Conservation (phyloP, 768 basidiomycete species). For the Dentipellis fragilis region DNA sequence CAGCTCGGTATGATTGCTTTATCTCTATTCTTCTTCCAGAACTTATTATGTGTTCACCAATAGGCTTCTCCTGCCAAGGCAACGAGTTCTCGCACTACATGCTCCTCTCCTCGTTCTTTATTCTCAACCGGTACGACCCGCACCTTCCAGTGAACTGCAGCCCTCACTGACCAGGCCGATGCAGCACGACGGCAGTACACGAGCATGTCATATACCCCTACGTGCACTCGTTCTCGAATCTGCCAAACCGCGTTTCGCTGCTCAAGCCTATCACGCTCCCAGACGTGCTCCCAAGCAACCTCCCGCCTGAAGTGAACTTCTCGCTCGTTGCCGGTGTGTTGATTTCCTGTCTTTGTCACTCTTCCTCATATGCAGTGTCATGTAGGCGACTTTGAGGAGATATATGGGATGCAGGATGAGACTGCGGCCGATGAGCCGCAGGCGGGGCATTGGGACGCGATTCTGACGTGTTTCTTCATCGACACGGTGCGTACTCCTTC, state of each 20-base stretch:
- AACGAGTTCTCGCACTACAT: slow-evolving; percentile 97
- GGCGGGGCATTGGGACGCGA: slow-evolving; percentile 74
- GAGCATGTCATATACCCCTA: slow-evolving; percentile 80
- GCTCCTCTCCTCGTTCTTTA: slow-evolving; percentile 82
- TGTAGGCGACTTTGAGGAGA: slow-evolving; percentile 84
- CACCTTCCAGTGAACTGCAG: background rate
- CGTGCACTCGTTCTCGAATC: slow-evolving; percentile 87
- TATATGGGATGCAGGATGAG: slow-evolving; percentile 54
- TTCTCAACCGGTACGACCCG: slow-evolving; percentile 65
- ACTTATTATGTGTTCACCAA: background rate
- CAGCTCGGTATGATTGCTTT: slow-evolving; percentile 45
- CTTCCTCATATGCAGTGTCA: slow-evolving; percentile 1
- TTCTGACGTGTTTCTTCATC: slow-evolving; percentile 95
- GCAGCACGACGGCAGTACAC: slow-evolving; percentile 53
- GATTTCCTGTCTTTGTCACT: background rate
- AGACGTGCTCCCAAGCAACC: slow-evolving; percentile 69
- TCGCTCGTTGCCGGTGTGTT: slow-evolving; percentile 72
- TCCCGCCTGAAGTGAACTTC: slow-evolving; percentile 59
- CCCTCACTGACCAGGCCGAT: background rate
- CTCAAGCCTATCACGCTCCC: slow-evolving; percentile 67
- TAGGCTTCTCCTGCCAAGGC: slow-evolving; percentile 86
- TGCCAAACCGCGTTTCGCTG: slow-evolving; percentile 45
- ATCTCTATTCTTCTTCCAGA: background rate
- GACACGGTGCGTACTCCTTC: slow-evolving; percentile 57
- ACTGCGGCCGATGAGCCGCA: slow-evolving; percentile 49